phyloP scores from a whole-genome alignment of 495 filamentous ascomycete genomes.

The Podospora sp. region DNA sequence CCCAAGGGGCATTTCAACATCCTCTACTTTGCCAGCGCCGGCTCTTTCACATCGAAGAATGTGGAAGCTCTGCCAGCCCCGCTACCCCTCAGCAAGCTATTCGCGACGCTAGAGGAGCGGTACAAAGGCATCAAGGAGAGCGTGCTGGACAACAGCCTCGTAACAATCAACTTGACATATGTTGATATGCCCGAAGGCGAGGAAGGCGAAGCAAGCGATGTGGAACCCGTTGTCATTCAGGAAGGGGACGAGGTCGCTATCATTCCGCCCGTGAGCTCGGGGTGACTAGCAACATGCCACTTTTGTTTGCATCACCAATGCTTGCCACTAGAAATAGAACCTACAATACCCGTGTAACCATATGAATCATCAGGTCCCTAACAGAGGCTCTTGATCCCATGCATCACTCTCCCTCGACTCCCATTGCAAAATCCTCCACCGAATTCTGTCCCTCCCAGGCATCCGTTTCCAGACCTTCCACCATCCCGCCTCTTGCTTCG shows the following conservation, averaged over 20 bases:
- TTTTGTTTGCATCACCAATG: too few species aligned
- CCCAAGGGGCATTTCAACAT: slow-evolving; percentile 69
- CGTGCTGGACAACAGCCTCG: slow-evolving; percentile 73
- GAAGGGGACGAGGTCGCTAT: slow-evolving; percentile 90
- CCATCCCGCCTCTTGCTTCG: slow-evolving; percentile 34
- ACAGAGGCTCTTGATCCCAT: slow-evolving; percentile 17
- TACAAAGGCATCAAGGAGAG: slow-evolving; percentile 79
- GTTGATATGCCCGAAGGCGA: slow-evolving; percentile 65
- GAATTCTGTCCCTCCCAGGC: background rate
- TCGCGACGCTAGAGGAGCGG: slow-evolving; percentile 67
- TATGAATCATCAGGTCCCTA: background rate
- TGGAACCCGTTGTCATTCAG: slow-evolving; percentile 56
- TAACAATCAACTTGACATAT: slow-evolving; percentile 89
- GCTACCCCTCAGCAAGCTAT: slow-evolving; percentile 66
- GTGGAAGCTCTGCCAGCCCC: slow-evolving; percentile 76
- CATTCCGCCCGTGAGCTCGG: slow-evolving; percentile 95
- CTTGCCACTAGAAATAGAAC: background rate
- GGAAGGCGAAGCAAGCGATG: slow-evolving; percentile 38
- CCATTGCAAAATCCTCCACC: slow-evolving; percentile 1
- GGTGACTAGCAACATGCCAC: slow-evolving; percentile 41
- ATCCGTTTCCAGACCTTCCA: slow-evolving; percentile 35
- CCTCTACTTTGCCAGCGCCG: slow-evolving; percentile 84
- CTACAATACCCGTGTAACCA: background rate
- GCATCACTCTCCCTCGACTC: background rate
- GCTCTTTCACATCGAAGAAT: slow-evolving; percentile 69